These are phyloP conservation scores for Rhizophagus clarus DNA, from an alignment of 192 early-diverging fungal genomes.

Conservation along the genomic window DNA sequence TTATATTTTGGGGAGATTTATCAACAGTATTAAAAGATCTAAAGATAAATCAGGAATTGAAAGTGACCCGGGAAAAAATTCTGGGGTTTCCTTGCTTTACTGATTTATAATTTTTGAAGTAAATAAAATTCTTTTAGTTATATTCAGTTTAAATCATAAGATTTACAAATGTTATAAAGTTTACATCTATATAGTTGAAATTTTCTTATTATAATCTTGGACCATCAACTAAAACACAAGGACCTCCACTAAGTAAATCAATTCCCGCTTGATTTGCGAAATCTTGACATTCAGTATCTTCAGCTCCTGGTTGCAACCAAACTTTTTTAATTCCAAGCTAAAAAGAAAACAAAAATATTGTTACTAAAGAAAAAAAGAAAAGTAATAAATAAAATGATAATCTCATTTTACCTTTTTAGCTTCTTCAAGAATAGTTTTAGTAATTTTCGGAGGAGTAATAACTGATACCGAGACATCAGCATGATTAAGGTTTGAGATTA, in stretches of 20 bases:
- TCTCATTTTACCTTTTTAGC: conserved; percentile 38
- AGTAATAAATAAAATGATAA: background rate
- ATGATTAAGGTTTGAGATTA: conserved; percentile 41
- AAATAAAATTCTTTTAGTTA: background rate
- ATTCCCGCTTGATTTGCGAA: conserved; percentile 50
- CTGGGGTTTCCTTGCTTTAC: background rate
- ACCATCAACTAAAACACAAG: conserved; percentile 66
- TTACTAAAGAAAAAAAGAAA: background rate
- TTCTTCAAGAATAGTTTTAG: conserved; percentile 56
- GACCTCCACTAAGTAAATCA: conserved; percentile 63
- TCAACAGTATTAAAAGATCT: background rate
- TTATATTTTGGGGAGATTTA: background rate
- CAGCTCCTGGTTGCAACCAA: conserved; percentile 78
- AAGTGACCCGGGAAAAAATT: background rate
- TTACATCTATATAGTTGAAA: background rate
- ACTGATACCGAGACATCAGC: conserved; percentile 60
- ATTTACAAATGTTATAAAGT: background rate
- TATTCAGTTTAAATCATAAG: too few species aligned
- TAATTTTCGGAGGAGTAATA: conserved; percentile 71
- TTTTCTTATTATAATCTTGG: conserved; percentile 8
- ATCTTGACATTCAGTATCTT: conserved; percentile 52
- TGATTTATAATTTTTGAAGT: background rate
- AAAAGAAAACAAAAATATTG: background rate
- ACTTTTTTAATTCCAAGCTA: conserved; percentile 60
- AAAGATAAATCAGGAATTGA: background rate